phyloP scores from a whole-genome alignment of 495 filamentous ascomycete genomes.

The Darksidea phi region DNA sequence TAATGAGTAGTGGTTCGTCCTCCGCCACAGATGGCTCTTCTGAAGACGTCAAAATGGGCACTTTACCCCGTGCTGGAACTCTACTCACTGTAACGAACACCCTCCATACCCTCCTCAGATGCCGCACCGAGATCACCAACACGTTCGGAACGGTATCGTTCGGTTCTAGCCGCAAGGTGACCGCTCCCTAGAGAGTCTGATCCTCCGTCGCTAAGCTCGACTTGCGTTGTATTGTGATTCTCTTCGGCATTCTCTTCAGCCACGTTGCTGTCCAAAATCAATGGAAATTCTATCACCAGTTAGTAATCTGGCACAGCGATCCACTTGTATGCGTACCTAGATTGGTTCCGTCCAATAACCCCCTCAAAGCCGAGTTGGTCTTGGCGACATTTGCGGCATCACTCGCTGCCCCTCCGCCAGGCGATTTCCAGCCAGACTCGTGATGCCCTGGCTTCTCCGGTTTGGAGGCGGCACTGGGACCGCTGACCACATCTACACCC shows the following conservation, averaged over 20 bases:
- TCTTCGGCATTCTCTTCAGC: too few relatives aligned
- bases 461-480: too few relatives aligned
- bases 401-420: too few relatives aligned
- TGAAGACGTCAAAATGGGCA: neutral
- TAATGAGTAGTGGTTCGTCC: constrained; percentile 9
- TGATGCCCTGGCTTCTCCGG: too few relatives aligned
- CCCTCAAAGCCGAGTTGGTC: neutral
- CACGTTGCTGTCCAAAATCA: constrained; percentile 10
- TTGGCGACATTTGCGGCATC: too few relatives aligned
- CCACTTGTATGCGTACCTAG: constrained; percentile 12
- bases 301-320: constrained; percentile 1
- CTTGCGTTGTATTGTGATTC: neutral
- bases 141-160: neutral
- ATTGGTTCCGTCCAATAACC: constrained; percentile 21
- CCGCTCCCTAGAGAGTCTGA: constrained; percentile 8
- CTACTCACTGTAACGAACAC: constrained; percentile 4
- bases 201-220: constrained; percentile 5
- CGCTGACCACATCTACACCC: too few relatives aligned
- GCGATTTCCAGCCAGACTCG: too few relatives aligned
- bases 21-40: neutral
- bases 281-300: constrained; percentile 23
- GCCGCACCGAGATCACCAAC: too few relatives aligned
- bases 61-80: neutral
- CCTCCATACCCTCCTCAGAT: too few relatives aligned
- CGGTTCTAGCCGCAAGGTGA: constrained; percentile 1